Percentiles rank a stretch among this genome's conserved stretches.
phyloP scores from a whole-genome alignment of 108 stramenopile species.

The Skeletonema tropicum region DNA sequence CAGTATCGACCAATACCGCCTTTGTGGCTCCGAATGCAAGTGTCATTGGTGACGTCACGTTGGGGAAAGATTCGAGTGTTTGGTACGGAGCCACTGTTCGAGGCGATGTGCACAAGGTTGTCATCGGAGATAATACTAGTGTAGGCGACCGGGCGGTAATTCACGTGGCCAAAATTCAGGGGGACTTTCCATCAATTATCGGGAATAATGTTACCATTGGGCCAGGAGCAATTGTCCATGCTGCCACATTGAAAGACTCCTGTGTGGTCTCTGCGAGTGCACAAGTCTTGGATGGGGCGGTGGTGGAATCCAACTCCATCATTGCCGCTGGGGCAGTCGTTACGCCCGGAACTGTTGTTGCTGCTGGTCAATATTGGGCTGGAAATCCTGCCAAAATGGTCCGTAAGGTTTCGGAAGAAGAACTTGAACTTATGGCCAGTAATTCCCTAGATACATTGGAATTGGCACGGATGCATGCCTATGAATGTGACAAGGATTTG shows the following conservation, averaged over 20 bases:
- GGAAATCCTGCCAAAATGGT: conserved; percentile 93
- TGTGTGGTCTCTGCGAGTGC: conserved; percentile 83
- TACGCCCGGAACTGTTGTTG: conserved; percentile 76
- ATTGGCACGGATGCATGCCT: conserved; percentile 73
- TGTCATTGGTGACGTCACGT: conserved; percentile 81
- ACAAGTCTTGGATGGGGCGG: conserved; percentile 91
- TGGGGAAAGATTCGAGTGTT: conserved; percentile 74
- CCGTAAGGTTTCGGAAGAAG: conserved; percentile 80
- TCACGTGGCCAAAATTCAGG: conserved; percentile 94
- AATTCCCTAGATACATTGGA: conserved; percentile 55
- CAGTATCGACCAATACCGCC: conserved; percentile 60
- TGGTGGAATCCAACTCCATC: conserved; percentile 75
- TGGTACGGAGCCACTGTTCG: conserved; percentile 91
- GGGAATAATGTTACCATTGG: conserved; percentile 88
- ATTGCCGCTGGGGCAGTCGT: conserved; percentile 87
- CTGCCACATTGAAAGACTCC: conserved; percentile 84
- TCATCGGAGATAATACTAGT: conserved; percentile 82
- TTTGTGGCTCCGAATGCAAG: conserved; percentile 85
- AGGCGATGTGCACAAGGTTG: conserved; percentile 82
- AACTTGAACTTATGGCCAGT: conserved; percentile 56
- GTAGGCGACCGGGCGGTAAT: conserved; percentile 93
- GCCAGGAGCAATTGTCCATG: conserved; percentile 89
- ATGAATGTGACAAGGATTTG: conserved; percentile 82
- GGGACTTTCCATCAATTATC: conserved; percentile 85
- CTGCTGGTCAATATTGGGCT: conserved; percentile 86